A percentile compares a stretch with the other conserved stretches of the same genome.
phyloP scores from a whole-genome alignment of 108 stramenopile species.

The Fragilariopsis cylindrus region DNA sequence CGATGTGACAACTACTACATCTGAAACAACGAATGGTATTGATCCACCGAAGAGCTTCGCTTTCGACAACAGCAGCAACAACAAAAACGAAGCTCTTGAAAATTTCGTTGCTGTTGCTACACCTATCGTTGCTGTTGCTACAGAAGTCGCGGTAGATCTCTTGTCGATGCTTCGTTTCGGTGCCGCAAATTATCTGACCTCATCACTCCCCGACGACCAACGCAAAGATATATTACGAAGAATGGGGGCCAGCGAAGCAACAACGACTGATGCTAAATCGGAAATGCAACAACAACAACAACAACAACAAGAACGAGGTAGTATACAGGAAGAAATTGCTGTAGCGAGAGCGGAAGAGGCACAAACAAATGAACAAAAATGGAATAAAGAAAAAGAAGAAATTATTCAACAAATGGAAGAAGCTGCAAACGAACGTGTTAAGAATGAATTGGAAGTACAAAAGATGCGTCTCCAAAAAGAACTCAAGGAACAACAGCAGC shows the following conservation, averaged over 20 bases:
- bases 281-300: not conserved
- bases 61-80: not conserved
- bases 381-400: constrained; percentile 24
- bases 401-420: constrained; percentile 20
- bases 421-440: constrained; percentile 22
- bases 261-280: no score
- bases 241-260: not conserved
- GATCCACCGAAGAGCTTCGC: not conserved
- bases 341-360: constrained; percentile 21
- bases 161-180: constrained; percentile 19
- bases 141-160: constrained; percentile 5
- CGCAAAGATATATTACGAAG: constrained; percentile 22
- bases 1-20: no score
- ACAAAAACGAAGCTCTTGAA: not conserved
- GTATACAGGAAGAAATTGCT: constrained; percentile 28
- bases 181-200: constrained; percentile 33
- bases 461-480: constrained; percentile 13
- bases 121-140: not conserved
- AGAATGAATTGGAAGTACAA: constrained; percentile 18
- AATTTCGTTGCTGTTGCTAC: constrained; percentile 2
- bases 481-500: constrained; percentile 5
- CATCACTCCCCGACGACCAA: constrained; percentile 38
- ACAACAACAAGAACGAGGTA: constrained; percentile 1
- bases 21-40: not conserved
- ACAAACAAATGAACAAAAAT: constrained; percentile 1